Evolutionary conservation across 805 yeast species (phyloP), one percentile per base, ranked within the genome.

Genomic region (Wickerhamiella sorbophila): DNA sequence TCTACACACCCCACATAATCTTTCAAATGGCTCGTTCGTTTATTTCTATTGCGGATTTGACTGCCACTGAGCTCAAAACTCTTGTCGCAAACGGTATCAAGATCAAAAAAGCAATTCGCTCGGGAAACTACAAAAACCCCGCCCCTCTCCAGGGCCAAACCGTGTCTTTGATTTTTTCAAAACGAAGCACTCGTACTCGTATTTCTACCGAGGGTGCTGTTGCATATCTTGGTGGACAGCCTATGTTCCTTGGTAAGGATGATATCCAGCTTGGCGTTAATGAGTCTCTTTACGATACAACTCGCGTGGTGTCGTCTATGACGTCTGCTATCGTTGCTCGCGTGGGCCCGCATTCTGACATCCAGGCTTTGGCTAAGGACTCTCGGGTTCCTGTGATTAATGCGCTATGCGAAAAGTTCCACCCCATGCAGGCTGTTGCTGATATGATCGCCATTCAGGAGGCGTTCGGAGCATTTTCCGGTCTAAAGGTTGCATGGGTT

Each of bases 301-400:
- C 95, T 15, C 77, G 74, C 50, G 94, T 91, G 29, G 73, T 91
- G 4, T 81, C 94, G 12, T 86, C 96, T 1, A 91, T 91, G 98
- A 83, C 93, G 1, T 79, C 95, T n/a, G 80, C 94, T 48, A 75
- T 91, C 5, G 87, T 91, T 65, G 98, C 97, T n/a, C 77, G 98
- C 56, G 98, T 91, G 16, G 78, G 84, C 49, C 66, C 74, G 21
- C 95, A 91, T 56, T 67, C 74, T 19, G 95, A 88, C 46, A 87
- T 91, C 50, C 73, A 71, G 54, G 79, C 78, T 43, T 67, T 91
- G 41, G 77, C 86, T 41, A 65, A 79, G 53, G 75, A 84, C 58
- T 84, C 95, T 0, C 59, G 74, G 1, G 96, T 85, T 3, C 98
- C 98, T 5, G 80, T 91, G 44, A 85, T 91, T 52, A 91, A 91